Conservation (phyloP, 495 filamentous ascomycete genomes). For the Podospora comata region DNA sequence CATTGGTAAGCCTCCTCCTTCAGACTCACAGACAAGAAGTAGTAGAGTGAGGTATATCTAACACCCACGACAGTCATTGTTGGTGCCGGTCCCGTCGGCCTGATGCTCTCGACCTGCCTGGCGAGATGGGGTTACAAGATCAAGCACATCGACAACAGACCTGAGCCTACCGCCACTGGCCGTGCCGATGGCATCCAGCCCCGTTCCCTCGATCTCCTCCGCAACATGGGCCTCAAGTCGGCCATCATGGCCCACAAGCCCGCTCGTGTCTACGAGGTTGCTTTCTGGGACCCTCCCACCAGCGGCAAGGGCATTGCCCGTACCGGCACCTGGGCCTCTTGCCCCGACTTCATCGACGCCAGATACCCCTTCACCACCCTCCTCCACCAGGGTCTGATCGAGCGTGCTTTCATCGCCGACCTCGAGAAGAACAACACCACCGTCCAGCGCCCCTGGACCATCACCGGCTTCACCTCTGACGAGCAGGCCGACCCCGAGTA, state of each 20-base stretch:
- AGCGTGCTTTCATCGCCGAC: conserved; percentile 67
- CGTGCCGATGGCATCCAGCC: conserved; percentile 79
- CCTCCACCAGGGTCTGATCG: conserved; percentile 72
- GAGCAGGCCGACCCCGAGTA: conserved; percentile 56
- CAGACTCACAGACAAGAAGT: background rate
- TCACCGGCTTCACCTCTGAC: conserved; percentile 61
- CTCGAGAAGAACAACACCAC: conserved; percentile 55
- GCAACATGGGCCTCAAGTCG: conserved; percentile 67
- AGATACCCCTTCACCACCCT: conserved; percentile 74
- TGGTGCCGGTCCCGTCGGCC: conserved; percentile 84
- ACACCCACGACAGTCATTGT: conserved; percentile 62
- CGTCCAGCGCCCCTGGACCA: conserved; percentile 59
- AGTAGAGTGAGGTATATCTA: background rate
- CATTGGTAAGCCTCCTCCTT: conserved; percentile 30
- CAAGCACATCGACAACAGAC: conserved; percentile 68
- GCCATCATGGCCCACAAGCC: conserved; percentile 74
- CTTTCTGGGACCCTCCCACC: conserved; percentile 70
- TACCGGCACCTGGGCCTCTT: conserved; percentile 67
- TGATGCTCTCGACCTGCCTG: conserved; percentile 79
- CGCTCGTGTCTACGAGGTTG: conserved; percentile 70
- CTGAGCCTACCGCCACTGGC: conserved; percentile 65
- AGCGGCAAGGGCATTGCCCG: conserved; percentile 58
- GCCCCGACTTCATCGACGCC: conserved; percentile 70
- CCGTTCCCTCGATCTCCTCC: conserved; percentile 71
- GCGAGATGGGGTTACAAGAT: conserved; percentile 68